Percentiles rank a stretch among this genome's conserved stretches.
Evolutionary conservation across 2,329 filamentous ascomycete genomes (phyloP).

Genomic region (Colletotrichum sp.): DNA sequence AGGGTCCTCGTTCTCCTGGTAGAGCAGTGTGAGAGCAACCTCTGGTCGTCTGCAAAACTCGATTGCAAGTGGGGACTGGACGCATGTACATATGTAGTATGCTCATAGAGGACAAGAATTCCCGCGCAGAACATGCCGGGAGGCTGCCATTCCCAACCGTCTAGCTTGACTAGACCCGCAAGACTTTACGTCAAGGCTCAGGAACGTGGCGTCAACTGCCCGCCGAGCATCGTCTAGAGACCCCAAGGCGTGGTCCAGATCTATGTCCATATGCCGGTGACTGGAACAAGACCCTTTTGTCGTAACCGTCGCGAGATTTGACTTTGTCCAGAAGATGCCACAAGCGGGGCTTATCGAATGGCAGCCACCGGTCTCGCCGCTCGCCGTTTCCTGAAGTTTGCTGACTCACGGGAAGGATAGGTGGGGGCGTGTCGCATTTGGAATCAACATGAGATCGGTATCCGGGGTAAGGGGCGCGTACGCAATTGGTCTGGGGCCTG

Average conservation of each 20-base stretch:
- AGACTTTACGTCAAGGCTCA: slow-evolving; percentile 13
- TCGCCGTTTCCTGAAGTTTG: not conserved
- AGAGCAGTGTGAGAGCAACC: not conserved
- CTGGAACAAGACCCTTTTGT: not conserved
- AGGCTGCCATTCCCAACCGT: not conserved
- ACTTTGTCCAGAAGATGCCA: not conserved
- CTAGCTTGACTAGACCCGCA: not conserved
- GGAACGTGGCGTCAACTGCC: slow-evolving; percentile 12
- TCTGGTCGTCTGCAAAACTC: not conserved
- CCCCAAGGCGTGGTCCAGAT: not conserved
- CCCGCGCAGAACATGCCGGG: not conserved
- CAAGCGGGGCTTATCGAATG: not conserved
- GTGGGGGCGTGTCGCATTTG: not conserved
- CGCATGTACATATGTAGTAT: not conserved
- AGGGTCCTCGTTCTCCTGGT: not conserved
- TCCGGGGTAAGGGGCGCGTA: not conserved
- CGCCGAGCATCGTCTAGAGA: not conserved
- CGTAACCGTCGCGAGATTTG: not conserved
- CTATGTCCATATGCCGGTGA: not conserved
- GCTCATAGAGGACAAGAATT: not conserved
- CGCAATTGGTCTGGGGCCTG: not conserved
- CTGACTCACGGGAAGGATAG: not conserved
- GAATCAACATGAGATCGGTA: not conserved
- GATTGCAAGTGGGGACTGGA: not conserved
- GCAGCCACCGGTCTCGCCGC: not conserved